Base-by-base conservation (phyloP, 148 eudicot genomes). In the Selenicereus undatus region DNA sequence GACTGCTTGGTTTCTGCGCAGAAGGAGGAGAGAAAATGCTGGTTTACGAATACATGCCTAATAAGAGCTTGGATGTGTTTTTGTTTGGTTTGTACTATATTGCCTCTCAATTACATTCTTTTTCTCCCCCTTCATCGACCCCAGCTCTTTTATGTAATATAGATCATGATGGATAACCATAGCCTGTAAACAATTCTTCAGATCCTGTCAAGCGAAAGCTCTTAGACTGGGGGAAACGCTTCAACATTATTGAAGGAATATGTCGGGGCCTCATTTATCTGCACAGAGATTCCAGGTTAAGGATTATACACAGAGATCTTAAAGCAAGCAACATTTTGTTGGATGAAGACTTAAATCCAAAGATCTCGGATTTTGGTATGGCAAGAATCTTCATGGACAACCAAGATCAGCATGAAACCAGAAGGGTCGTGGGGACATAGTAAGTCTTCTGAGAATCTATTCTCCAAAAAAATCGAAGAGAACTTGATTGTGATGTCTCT, bases 351-450 rank as follows among this genome's bases (percentile, higher is more conserved):
- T 78, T 84, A 64, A 84, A 45, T 51, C 81, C 86, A 8, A 84
- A 84, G 52, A 84, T 84, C 43, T 80, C 86, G 4, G 86, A 84
- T 75, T 84, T 84, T 52, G 86, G 86, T 11, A 81, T 84, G 86
- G 86, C 86, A 18, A 80, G 86, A 65, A 84, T 84, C 74, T 81
- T 84, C 56, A 77, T 54, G 43, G 64, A 79, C n/a, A 80, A 80
- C 68, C 86, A 84, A 71, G 81, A 80, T 81, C 81, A 80, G 72
- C 83, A 81, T 65, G 78, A 79, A 56, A 84, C 86, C 13, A 80
- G 81, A 77, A 72, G 86, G 75, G 83, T 84, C 1, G 83, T 81
- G 24, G 86, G 86, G 27, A 84, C 86, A 62, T 84, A 80, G 86
- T 84, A 80, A 84, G 86, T 45, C 0, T 56, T 36, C 32, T 20